A percentile compares a stretch with the other conserved stretches of the same genome.
Evolutionary conservation across 345 rosid genomes (phyloP).

Genomic region (Abelmoschus esculentus): DNA sequence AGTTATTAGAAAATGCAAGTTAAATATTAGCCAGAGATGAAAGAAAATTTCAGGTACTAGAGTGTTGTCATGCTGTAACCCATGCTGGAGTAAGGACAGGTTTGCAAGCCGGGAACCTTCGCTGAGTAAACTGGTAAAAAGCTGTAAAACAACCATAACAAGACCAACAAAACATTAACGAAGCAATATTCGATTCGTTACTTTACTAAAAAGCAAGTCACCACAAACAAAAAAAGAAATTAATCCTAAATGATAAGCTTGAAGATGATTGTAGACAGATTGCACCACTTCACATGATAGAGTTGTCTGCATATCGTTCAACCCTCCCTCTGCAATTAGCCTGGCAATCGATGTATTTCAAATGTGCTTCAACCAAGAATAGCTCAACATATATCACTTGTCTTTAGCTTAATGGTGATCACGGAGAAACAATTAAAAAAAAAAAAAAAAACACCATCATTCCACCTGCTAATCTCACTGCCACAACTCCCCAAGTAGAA

Average conservation of each 20-base stretch:
- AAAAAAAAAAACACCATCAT: neutral
- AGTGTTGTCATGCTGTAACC: slow-evolving; percentile 35
- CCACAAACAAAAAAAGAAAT: neutral
- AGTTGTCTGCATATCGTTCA: neutral
- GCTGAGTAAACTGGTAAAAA: slow-evolving; percentile 59
- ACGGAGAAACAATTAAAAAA: neutral
- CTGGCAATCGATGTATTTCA: neutral
- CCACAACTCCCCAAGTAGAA: neutral
- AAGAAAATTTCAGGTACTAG: neutral
- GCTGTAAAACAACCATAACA: slow-evolving; percentile 30
- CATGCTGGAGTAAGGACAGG: slow-evolving; percentile 70
- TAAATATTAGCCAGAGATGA: neutral
- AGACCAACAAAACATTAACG: neutral
- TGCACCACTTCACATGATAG: neutral
- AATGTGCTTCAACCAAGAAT: neutral
- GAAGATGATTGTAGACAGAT: neutral
- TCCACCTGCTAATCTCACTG: neutral
- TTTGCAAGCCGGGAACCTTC: slow-evolving; percentile 76
- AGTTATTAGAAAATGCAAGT: slow-evolving; percentile 4
- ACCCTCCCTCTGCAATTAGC: neutral
- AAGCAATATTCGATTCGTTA: neutral
- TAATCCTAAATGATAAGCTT: neutral
- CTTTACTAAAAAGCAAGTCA: neutral
- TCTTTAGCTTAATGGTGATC: neutral
- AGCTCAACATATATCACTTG: too few species aligned